These are phyloP conservation scores for Mucuna pruriens DNA, from an alignment of 306 rosid species.

Conservation along the genomic window DNA sequence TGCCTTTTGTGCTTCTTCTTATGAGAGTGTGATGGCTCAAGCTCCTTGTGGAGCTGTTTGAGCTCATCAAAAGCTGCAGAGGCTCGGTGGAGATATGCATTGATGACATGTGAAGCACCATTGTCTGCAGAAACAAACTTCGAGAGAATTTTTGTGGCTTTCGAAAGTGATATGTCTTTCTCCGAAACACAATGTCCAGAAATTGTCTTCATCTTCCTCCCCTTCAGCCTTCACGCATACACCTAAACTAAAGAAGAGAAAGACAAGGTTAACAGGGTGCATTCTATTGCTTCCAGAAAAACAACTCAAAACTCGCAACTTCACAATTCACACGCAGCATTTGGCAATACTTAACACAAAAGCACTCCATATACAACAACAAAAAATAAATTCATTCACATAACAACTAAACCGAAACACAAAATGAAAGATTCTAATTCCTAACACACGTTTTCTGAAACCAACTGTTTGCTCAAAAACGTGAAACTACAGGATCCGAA, in stretches of 20 bases:
- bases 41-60: conserved; percentile 49
- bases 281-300: background rate
- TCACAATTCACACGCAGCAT: background rate
- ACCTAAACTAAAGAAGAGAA: background rate
- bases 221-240: background rate
- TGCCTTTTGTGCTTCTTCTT: conserved; percentile 32
- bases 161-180: conserved; percentile 39
- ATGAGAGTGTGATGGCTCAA: conserved; percentile 18
- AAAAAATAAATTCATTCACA: too few species aligned
- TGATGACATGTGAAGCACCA: conserved; percentile 41
- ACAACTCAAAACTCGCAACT: background rate
- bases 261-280: background rate
- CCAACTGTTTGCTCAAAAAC: background rate
- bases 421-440: background rate
- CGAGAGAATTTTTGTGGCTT: conserved; percentile 46
- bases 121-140: conserved; percentile 49
- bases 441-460: background rate
- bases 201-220: conserved; percentile 40
- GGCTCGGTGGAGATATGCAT: conserved; percentile 39
- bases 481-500: background rate
- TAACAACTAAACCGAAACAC: background rate
- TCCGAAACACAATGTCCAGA: conserved; percentile 25
- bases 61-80: conserved; percentile 42
- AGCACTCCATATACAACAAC: background rate
- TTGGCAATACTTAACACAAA: background rate